Evolutionary conservation across 2,329 filamentous ascomycete species (phyloP).

Genomic region (Hymenoscyphus fructigenus): DNA sequence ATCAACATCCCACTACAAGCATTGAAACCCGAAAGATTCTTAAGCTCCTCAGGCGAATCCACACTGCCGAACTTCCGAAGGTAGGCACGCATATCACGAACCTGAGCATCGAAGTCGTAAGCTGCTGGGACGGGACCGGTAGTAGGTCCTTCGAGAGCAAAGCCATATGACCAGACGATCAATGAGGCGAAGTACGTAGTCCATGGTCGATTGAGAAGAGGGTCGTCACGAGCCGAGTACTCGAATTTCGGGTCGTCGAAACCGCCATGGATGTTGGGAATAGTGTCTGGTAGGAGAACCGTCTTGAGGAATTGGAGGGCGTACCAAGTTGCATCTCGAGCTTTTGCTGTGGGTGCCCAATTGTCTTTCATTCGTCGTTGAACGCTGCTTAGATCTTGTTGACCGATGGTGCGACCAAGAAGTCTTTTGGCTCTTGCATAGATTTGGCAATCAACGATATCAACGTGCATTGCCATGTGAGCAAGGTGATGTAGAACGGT

Average conservation of each 20-base stretch:
- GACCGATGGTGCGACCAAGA: slow-evolving; percentile 80
- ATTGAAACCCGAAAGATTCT: slow-evolving; percentile 73
- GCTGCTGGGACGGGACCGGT: slow-evolving; percentile 43
- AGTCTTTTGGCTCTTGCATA: slow-evolving; percentile 85
- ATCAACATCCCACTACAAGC: slow-evolving; percentile 78
- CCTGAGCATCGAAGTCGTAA: slow-evolving; percentile 62
- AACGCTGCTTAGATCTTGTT: slow-evolving; percentile 76
- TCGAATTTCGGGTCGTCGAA: slow-evolving; percentile 42
- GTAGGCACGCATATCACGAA: slow-evolving; percentile 77
- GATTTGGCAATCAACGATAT: slow-evolving; percentile 96
- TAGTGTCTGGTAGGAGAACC: slow-evolving; percentile 67
- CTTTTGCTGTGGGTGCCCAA: slow-evolving; percentile 87
- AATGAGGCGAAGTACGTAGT: slow-evolving; percentile 90
- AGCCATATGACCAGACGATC: slow-evolving; percentile 95
- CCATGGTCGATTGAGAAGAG: slow-evolving; percentile 89
- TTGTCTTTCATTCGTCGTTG: slow-evolving; percentile 80
- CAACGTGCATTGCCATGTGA: slow-evolving; percentile 97
- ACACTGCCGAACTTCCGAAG: slow-evolving; percentile 71
- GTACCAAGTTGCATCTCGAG: slow-evolving; percentile 89
- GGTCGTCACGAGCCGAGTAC: slow-evolving; percentile 85
- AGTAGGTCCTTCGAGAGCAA: slow-evolving; percentile 80
- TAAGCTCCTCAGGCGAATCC: slow-evolving; percentile 73
- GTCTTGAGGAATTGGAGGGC: slow-evolving; percentile 84
- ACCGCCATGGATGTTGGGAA: slow-evolving; percentile 37
- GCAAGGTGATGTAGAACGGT: slow-evolving; percentile 90